These are phyloP conservation scores for Fragilariopsis cylindrus DNA, from an alignment of 108 stramenopile species.

Conservation along the genomic window DNA sequence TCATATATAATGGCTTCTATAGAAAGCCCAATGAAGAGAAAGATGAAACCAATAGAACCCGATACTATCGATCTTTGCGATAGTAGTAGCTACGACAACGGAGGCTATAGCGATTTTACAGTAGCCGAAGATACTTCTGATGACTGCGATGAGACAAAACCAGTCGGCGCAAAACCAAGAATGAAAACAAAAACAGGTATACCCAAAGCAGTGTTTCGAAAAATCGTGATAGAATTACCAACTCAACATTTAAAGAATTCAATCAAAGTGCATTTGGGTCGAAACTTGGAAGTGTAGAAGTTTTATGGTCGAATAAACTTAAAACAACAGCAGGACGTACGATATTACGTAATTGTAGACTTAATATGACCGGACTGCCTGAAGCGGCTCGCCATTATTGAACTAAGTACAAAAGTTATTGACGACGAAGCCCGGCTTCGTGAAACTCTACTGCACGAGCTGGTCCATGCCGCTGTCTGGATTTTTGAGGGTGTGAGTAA, in stretches of 20 bases:
- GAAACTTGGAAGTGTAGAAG: conserved; percentile 38
- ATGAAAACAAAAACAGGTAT: conserved; percentile 7
- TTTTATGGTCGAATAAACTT: conserved; percentile 83
- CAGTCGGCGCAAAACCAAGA: neutral
- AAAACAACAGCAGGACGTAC: conserved; percentile 89
- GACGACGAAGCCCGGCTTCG: conserved; percentile 73
- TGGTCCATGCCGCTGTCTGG: conserved; percentile 96
- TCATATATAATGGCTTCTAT: too few relatives aligned
- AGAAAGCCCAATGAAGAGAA: neutral
- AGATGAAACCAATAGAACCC: neutral
- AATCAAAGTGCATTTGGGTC: conserved; percentile 50
- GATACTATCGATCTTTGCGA: conserved; percentile 15
- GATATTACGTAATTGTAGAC: conserved; percentile 26
- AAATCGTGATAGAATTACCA: conserved; percentile 50
- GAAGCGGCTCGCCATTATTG: conserved; percentile 60
- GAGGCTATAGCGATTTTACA: neutral
- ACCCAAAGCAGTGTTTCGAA: conserved; percentile 41
- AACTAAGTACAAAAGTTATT: conserved; percentile 88
- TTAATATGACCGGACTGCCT: conserved; percentile 6
- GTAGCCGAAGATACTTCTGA: neutral
- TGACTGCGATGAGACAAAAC: conserved; percentile 15
- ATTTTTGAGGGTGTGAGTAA: conserved; percentile 79
- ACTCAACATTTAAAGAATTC: conserved; percentile 51
- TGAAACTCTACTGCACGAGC: conserved; percentile 90
- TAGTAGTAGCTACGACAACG: neutral